Percentiles rank a stretch among this genome's conserved stretches.
Evolutionary conservation across 768 basidiomycete genomes (phyloP).

Genomic region (Podaxis sp.): DNA sequence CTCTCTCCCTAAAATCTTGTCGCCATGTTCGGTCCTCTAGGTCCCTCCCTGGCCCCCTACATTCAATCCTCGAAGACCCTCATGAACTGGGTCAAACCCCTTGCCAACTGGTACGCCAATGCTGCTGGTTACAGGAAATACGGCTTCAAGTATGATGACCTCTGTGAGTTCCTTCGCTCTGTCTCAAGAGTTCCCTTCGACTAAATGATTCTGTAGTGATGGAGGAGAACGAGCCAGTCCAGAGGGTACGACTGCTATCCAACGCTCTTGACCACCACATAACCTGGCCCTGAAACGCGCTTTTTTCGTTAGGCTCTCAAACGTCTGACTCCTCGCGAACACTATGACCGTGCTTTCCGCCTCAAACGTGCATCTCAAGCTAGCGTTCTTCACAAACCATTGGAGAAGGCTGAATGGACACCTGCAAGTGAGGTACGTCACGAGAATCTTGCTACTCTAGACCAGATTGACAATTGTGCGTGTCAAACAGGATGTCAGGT

Average conservation of each 20-base stretch:
- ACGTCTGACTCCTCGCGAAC: slow-evolving; percentile 77
- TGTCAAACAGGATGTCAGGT: slow-evolving; percentile 81
- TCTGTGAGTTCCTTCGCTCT: slow-evolving; percentile 56
- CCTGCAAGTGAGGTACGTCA: slow-evolving; percentile 66
- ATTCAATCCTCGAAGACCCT: slow-evolving; percentile 70
- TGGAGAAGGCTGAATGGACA: slow-evolving; percentile 83
- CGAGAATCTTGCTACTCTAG: background rate
- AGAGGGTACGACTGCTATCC: slow-evolving; percentile 54
- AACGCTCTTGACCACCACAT: background rate
- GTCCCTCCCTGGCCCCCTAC: slow-evolving; percentile 74
- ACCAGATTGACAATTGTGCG: slow-evolving; percentile 13
- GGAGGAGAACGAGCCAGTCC: slow-evolving; percentile 76
- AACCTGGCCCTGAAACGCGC: background rate
- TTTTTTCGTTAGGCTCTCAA: slow-evolving; percentile 61
- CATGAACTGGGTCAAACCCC: slow-evolving; percentile 65
- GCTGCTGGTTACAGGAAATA: slow-evolving; percentile 81
- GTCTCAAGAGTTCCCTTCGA: slow-evolving; percentile 11
- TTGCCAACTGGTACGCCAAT: slow-evolving; percentile 83
- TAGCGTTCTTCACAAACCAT: slow-evolving; percentile 73
- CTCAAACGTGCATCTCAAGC: slow-evolving; percentile 82
- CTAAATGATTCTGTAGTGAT: slow-evolving; percentile 46
- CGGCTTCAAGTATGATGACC: slow-evolving; percentile 94
- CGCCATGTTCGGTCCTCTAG: slow-evolving; percentile 62
- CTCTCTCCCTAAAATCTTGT: slow-evolving; percentile 16
- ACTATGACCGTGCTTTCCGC: slow-evolving; percentile 90